These are phyloP conservation scores for Aureobasidium sp. DNA, from an alignment of 2,329 filamentous ascomycete species.

Conservation along the genomic window DNA sequence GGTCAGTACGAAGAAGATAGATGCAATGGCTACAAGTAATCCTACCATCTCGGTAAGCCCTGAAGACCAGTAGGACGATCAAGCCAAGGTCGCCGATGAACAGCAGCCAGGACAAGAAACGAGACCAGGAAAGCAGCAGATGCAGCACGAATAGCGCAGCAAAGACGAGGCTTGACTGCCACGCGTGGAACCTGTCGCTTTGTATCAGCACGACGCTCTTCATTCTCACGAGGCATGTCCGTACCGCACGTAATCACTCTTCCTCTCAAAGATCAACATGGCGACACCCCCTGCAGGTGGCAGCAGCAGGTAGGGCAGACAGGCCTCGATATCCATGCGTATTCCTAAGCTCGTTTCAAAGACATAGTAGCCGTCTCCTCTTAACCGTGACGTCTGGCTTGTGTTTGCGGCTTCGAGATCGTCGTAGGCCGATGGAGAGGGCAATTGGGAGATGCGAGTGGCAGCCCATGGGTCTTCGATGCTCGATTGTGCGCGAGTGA, in stretches of 20 bases:
- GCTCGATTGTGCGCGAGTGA: slow-evolving; percentile 28
- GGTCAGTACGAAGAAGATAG: background rate
- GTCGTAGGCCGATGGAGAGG: slow-evolving; percentile 24
- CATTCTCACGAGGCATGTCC: background rate
- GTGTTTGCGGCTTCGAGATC: slow-evolving; percentile 26
- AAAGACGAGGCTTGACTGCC: slow-evolving; percentile 51
- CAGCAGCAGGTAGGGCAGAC: slow-evolving; percentile 74
- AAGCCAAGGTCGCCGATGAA: slow-evolving; percentile 65
- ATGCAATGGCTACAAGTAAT: background rate
- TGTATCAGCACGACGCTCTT: background rate
- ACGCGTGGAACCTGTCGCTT: slow-evolving; percentile 72
- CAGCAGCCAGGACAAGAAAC: slow-evolving; percentile 73
- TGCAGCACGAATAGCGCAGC: slow-evolving; percentile 59
- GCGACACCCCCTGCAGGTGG: slow-evolving; percentile 81
- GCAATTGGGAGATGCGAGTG: slow-evolving; percentile 34
- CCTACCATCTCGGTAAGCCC: slow-evolving; percentile 77
- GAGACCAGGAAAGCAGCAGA: slow-evolving; percentile 77
- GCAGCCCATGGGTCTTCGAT: slow-evolving; percentile 32
- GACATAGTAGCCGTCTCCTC: slow-evolving; percentile 50
- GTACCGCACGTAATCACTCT: slow-evolving; percentile 92
- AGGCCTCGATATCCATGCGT: slow-evolving; percentile 81
- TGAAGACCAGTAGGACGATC: slow-evolving; percentile 66
- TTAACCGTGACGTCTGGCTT: slow-evolving; percentile 19
- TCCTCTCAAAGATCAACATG: slow-evolving; percentile 76
- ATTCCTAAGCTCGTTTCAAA: slow-evolving; percentile 88